Evolutionary conservation across 2,329 filamentous ascomycete species (phyloP), one percentile per base, ranked within the genome.

Genomic region (Phymatotrichopsis omnivora): DNA sequence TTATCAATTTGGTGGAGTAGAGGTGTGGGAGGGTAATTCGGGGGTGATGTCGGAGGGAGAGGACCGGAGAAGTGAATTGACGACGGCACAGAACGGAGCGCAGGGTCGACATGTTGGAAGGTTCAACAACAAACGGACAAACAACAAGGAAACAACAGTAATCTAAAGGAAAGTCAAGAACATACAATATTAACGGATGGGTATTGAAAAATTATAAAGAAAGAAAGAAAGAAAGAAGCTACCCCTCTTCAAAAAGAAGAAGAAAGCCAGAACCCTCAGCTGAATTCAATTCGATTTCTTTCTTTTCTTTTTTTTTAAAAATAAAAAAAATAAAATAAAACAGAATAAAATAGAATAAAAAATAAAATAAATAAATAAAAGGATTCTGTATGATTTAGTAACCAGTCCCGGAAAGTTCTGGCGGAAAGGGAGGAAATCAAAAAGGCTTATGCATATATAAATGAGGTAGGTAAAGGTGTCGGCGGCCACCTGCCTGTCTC

Each of bases 101-200:
- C 22, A 30, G 34, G n/a, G 12, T 28, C 19, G 45, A 19, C 39
- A 51, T 48, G 45, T 17, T 39, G 22, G 5, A n/a, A 16, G 22
- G n/a, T 19, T 16, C n/a, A 12, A n/a, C n/a, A n/a, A 20, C 22
- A 19, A 5, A 37, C 16, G 19, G 34, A 23, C 7, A 5, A 7
- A 23, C 6, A 37, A 8, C 2, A 36, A 16, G 16, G 8, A 14
- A 37, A 48, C 7, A 25, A 22, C 22, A 25, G 30, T n/a, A n/a
- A n/a, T n/a, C n/a, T n/a, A n/a, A n/a, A n/a, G n/a, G 36, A 30
- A 30, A 12, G 24, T 24, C 12, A 25, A 3, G 25, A 27, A 12
- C 4, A 17, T 25, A 32, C 12, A 22, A 20, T 20, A 41, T 17
- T 28, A 17, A 12, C 34, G 37, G 35, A 31, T 20, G 31, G 42